Base-by-base conservation (phyloP, 2,329 filamentous ascomycete species). In the Pseudogymnoascus sp. region DNA sequence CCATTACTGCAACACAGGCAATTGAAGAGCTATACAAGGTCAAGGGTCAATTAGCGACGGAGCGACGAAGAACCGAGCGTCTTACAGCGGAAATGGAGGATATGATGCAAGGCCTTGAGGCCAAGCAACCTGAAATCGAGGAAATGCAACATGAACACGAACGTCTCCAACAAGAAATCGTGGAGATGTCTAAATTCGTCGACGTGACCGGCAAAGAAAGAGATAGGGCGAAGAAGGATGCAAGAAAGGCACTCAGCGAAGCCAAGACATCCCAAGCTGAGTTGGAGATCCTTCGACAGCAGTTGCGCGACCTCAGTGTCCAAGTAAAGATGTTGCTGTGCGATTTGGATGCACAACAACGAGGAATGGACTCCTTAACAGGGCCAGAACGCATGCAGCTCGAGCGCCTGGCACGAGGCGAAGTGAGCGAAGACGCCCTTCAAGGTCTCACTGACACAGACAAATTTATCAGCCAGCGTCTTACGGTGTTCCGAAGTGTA, bases 291-390 rank as follows among this genome's bases (percentile, higher is more conserved):
- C 77, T 95, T 21, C 87, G 88, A 58, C 89, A 91, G 65, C 91
- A 96, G 71, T 78, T 97, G 7, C 88, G 92, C 33, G 94, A 97
- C 71, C 80, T 95, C 18, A 91, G 91, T 67, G 86, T 88, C 0
- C 92, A 99, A 72, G 83, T 96, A 64, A 95, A 95, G 71, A 86
- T 95, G 69, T 81, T 99, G 5, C 80, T 96, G 3, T 89, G 95
- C 72, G 92, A 96, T 72, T 81, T 91, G 61, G 86, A 95, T 68
- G 84, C 89, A 18, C 83, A 85, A 59, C 89, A 96, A 67, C 88
- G 89, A 71, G 92, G 92, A 21, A 74, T 88, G 52, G 85, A 87
- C 37, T 79, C 85, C 60, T 79, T 95, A 52, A 84, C 80, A 5
- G 78, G 83, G 0, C 85, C 90, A 63, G 89, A 96, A 65, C 82